A percentile compares a stretch with the other conserved stretches of the same genome.
These are phyloP conservation scores for Tricholoma bakamatsutake DNA, from an alignment of 768 basidiomycete genomes.

Conservation along the genomic window DNA sequence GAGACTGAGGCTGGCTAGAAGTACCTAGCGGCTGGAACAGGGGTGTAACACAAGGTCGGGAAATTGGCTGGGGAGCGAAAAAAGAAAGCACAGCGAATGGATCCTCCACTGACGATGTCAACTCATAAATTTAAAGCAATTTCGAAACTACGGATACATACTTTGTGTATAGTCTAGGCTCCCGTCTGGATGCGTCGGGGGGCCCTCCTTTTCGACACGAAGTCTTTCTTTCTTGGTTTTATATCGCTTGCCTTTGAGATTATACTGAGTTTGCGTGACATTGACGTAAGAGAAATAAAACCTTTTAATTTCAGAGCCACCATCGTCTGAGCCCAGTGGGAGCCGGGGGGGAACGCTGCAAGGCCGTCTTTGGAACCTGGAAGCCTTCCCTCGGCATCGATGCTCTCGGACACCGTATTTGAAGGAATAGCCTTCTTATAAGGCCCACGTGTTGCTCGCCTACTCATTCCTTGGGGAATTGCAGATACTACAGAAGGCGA, in stretches of 20 bases:
- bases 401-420: constrained; percentile 32
- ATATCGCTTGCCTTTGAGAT: constrained; percentile 59
- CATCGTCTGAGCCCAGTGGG: constrained; percentile 70
- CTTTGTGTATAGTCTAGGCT: constrained; percentile 72
- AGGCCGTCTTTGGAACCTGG: constrained; percentile 77
- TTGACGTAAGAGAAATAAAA: constrained; percentile 14
- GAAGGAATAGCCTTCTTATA: constrained; percentile 38
- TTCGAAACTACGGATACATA: constrained; percentile 26
- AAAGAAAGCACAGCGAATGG: constrained; percentile 64
- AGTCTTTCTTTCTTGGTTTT: constrained; percentile 77
- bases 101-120: constrained; percentile 57
- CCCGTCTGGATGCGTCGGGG: constrained; percentile 67
- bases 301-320: constrained; percentile 72
- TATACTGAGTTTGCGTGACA: not conserved
- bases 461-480: constrained; percentile 29
- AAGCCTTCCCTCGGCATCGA: constrained; percentile 66
- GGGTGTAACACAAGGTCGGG: constrained; percentile 52
- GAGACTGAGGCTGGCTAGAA: constrained; percentile 13
- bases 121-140: constrained; percentile 2
- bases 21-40: constrained; percentile 39
- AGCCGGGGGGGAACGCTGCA: constrained; percentile 63
- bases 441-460: constrained; percentile 46
- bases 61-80: constrained; percentile 52
- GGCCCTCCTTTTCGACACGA: constrained; percentile 72
- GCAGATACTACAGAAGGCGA: constrained; percentile 43